Evolutionary conservation across 1,139 yeast genomes (phyloP).

Genomic region (Taphrina deformans): DNA sequence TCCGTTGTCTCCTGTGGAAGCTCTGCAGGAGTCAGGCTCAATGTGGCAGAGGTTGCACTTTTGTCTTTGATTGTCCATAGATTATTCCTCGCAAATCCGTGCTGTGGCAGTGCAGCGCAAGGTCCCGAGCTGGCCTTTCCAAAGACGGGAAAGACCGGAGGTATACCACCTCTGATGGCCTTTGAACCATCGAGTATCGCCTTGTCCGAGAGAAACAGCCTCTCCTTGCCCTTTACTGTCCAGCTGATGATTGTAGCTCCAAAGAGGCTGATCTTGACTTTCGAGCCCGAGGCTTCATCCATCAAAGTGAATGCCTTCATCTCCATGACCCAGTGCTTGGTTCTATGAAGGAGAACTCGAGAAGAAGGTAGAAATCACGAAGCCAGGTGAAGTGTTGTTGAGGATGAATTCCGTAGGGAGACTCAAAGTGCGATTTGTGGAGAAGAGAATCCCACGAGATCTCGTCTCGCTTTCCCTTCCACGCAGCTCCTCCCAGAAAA

Average conservation of each 20-base stretch:
- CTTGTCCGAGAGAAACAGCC: conserved; percentile 64
- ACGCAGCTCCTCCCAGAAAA: background rate
- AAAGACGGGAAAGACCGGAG: conserved; percentile 61
- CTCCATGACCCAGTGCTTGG: conserved; percentile 9
- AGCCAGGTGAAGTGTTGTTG: too few species aligned
- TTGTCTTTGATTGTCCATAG: conserved; percentile 49
- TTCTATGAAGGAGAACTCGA: too few species aligned
- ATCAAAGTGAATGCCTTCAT: conserved; percentile 25
- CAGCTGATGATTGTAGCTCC: conserved; percentile 91
- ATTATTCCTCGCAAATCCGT: conserved; percentile 89
- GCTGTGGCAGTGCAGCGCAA: conserved; percentile 73
- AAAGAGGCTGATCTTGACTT: conserved; percentile 67
- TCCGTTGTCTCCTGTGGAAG: conserved; percentile 57
- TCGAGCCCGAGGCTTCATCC: conserved; percentile 48
- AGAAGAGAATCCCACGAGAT: too few species aligned
- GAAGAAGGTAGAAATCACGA: too few species aligned
- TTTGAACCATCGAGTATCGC: conserved; percentile 87
- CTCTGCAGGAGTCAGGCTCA: conserved; percentile 83
- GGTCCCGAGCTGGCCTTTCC: conserved; percentile 64
- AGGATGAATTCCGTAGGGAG: too few species aligned
- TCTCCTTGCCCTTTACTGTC: conserved; percentile 70
- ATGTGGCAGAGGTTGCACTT: conserved; percentile 70
- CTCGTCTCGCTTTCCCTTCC: too few species aligned
- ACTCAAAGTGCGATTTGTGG: background rate
- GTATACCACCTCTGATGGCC: conserved; percentile 96